Percentiles rank a stretch among this genome's conserved stretches.
phyloP scores from a whole-genome alignment of 129 eudicot genomes.

The Tanacetum coccineum region DNA sequence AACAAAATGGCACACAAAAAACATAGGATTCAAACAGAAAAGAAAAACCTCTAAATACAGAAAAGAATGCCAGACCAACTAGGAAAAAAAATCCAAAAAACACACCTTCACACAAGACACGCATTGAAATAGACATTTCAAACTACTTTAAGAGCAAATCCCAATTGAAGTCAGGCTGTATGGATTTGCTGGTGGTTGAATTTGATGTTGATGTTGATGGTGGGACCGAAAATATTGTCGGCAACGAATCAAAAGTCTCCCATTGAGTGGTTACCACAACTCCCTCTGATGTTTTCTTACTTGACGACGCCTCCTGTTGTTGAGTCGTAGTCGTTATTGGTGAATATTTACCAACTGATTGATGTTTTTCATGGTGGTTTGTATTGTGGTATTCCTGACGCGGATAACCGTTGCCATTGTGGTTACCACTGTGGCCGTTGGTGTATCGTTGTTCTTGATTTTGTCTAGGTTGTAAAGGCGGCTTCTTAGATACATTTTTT shows the following conservation, averaged over 20 bases:
- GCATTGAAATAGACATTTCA: constrained; percentile 30
- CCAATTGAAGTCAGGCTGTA: constrained; percentile 45
- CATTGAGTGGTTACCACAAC: constrained; percentile 93
- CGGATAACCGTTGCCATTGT: no score
- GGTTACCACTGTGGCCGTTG: constrained; percentile 7
- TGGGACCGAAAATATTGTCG: constrained; percentile 36
- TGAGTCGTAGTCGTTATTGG: constrained; percentile 19
- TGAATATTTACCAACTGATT: constrained; percentile 37
- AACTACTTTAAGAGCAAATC: constrained; percentile 50
- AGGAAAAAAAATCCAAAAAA: constrained; percentile 32
- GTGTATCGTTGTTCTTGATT: constrained; percentile 6
- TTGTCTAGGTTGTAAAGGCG: background rate
- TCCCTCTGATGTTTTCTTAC: constrained; percentile 48
- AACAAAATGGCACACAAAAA: constrained; percentile 22
- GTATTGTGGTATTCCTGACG: background rate
- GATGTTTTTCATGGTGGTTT: constrained; percentile 30
- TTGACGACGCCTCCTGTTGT: constrained; percentile 36
- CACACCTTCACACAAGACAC: constrained; percentile 31
- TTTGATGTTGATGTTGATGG: constrained; percentile 41
- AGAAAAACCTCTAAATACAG: constrained; percentile 44
- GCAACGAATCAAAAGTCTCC: constrained; percentile 87
- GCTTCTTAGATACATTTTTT: constrained; percentile 18
- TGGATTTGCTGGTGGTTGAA: constrained; percentile 22
- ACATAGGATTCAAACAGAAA: background rate
- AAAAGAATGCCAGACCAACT: constrained; percentile 47